Conservation (phyloP, 2,329 filamentous ascomycete species). For the Cercospora brassicicola region DNA sequence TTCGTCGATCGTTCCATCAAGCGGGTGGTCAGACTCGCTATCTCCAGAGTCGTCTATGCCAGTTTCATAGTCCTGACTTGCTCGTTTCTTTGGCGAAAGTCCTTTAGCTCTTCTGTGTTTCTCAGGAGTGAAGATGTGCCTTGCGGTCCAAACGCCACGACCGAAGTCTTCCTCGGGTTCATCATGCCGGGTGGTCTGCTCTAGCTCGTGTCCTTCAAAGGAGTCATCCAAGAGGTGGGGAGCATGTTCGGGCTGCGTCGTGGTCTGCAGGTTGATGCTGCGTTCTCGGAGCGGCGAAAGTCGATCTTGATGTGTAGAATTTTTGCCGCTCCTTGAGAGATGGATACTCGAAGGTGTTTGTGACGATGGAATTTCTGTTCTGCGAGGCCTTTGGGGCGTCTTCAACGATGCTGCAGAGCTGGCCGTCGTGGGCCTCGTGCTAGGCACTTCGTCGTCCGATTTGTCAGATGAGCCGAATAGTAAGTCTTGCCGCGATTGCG, state of each 20-base stretch:
- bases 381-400: constrained; percentile 17
- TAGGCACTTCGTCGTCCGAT: constrained; percentile 7
- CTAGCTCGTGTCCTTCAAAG: not conserved
- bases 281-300: constrained; percentile 25
- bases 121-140: constrained; percentile 18
- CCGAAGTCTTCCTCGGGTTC: not conserved
- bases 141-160: constrained; percentile 3
- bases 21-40: not conserved
- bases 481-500: not conserved
- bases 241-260: not conserved
- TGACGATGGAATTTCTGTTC: constrained; percentile 24
- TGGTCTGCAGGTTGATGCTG: constrained; percentile 16
- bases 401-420: constrained; percentile 9
- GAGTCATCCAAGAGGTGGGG: not conserved
- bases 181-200: not conserved
- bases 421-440: constrained; percentile 22
- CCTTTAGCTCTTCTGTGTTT: not conserved
- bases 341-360: constrained; percentile 23
- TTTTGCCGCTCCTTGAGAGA: constrained; percentile 12
- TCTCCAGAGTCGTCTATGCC: constrained; percentile 2
- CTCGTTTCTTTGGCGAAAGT: constrained; percentile 6
- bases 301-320: not conserved
- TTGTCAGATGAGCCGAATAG: constrained; percentile 2
- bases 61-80: constrained; percentile 6
- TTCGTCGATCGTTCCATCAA: not conserved